Evolutionary conservation across 306 rosid species (phyloP).

Genomic region (Pachyrhizus erosus): DNA sequence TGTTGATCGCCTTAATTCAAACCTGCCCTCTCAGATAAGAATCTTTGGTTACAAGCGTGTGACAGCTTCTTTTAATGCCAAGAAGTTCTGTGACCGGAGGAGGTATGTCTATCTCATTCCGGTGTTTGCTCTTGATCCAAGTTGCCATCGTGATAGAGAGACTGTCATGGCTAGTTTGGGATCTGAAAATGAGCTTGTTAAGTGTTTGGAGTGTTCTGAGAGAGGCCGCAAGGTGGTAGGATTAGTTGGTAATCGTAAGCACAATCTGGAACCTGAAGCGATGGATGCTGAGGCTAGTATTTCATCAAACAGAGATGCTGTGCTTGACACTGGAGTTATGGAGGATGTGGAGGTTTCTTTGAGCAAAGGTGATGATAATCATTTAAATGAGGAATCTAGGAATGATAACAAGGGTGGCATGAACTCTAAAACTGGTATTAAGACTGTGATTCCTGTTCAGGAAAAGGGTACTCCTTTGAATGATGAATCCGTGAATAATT

Average conservation of each 20-base stretch:
- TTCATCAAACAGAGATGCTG: conserved; percentile 46
- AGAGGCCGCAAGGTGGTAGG: conserved; percentile 90
- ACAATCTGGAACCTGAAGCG: conserved; percentile 52
- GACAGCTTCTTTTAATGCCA: conserved; percentile 84
- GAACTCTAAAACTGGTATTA: conserved; percentile 49
- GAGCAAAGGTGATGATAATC: conserved; percentile 33
- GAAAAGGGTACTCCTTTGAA: conserved; percentile 34
- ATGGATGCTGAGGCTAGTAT: conserved; percentile 47
- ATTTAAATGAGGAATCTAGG: conserved; percentile 39
- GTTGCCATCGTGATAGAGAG: conserved; percentile 85
- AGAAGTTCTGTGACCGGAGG: conserved; percentile 95
- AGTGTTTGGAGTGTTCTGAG: conserved; percentile 86
- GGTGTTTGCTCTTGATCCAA: conserved; percentile 84
- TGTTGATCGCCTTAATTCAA: conserved; percentile 82
- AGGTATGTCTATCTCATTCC: conserved; percentile 93
- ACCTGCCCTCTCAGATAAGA: conserved; percentile 78
- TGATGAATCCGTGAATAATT: conserved; percentile 47
- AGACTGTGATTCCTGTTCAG: conserved; percentile 35
- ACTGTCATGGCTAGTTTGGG: conserved; percentile 93
- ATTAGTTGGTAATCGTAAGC: conserved; percentile 73
- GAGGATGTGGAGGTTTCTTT: conserved; percentile 45
- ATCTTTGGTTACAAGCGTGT: conserved; percentile 88
- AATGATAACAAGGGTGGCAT: conserved; percentile 34
- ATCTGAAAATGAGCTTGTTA: conserved; percentile 71
- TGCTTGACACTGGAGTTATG: conserved; percentile 37